Evolutionary conservation across 2,329 filamentous ascomycete species (phyloP).

Genomic region (Aspergillus ochraceus): DNA sequence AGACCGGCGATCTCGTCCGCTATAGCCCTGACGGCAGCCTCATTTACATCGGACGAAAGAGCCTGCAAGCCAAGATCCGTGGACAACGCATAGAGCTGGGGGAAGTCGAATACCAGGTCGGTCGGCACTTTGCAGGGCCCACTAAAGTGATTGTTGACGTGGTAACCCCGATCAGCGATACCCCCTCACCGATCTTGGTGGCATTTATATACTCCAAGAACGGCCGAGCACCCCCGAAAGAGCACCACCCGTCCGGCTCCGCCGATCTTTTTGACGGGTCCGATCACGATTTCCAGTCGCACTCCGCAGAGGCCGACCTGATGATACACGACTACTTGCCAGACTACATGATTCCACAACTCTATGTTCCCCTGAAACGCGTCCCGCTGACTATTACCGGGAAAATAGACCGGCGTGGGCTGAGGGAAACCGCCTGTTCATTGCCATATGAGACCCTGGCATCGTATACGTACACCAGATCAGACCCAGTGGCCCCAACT

Average conservation of each 20-base stretch:
- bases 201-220: neutral
- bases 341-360: conserved; percentile 37
- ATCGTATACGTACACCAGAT: neutral
- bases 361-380: conserved; percentile 27
- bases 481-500: neutral
- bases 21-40: conserved; percentile 5
- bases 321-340: conserved; percentile 26
- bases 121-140: neutral
- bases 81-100: conserved; percentile 15
- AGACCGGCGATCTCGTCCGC: conserved; percentile 11
- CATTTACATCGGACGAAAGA: conserved; percentile 8
- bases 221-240: neutral
- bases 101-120: conserved; percentile 9
- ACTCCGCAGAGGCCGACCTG: neutral
- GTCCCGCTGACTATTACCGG: conserved; percentile 24
- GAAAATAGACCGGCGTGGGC: conserved; percentile 26
- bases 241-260: neutral
- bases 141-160: neutral
- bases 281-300: neutral
- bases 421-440: conserved; percentile 2
- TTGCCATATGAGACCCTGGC: neutral
- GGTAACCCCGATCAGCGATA: neutral
- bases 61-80: conserved; percentile 10
- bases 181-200: too few relatives aligned
- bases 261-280: neutral